These are phyloP conservation scores for Astrothelium macrocarpum DNA, from an alignment of 495 filamentous ascomycete species.

Conservation along the genomic window DNA sequence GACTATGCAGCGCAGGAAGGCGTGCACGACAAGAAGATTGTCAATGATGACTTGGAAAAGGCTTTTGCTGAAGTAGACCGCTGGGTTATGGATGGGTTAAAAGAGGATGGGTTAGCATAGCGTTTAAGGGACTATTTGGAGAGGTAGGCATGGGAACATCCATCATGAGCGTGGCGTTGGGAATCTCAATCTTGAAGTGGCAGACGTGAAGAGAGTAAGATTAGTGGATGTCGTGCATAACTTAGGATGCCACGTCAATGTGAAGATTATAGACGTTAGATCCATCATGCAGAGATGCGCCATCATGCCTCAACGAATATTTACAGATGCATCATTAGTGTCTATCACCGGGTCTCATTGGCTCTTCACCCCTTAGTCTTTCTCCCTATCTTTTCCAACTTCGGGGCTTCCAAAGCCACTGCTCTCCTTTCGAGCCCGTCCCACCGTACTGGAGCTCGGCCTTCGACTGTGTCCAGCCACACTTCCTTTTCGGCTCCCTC, in stretches of 20 bases:
- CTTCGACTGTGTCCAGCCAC: neutral
- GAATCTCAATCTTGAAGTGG: neutral
- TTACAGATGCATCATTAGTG: neutral
- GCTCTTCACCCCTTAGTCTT: neutral
- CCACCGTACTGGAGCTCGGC: neutral
- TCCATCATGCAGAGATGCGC: neutral
- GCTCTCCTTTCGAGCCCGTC: neutral
- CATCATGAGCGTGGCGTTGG: neutral
- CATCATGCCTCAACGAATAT: neutral
- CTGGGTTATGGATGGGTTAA: neutral
- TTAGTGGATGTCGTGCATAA: no score
- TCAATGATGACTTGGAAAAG: constrained; percentile 80
- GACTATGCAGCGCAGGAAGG: constrained; percentile 61
- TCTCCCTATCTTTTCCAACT: neutral
- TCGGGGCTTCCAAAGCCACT: neutral
- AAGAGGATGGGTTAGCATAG: neutral
- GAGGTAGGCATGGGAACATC: neutral
- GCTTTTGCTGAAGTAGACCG: constrained; percentile 61
- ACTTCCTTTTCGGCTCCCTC: constrained; percentile 23
- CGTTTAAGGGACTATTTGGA: neutral
- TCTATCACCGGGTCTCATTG: neutral
- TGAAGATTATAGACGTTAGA: neutral
- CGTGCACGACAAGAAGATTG: constrained; percentile 73
- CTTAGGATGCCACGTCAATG: no score
- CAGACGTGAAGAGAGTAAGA: no score